Base-by-base conservation (phyloP, 2,329 filamentous ascomycete genomes). In the Arthroderma sp. region DNA sequence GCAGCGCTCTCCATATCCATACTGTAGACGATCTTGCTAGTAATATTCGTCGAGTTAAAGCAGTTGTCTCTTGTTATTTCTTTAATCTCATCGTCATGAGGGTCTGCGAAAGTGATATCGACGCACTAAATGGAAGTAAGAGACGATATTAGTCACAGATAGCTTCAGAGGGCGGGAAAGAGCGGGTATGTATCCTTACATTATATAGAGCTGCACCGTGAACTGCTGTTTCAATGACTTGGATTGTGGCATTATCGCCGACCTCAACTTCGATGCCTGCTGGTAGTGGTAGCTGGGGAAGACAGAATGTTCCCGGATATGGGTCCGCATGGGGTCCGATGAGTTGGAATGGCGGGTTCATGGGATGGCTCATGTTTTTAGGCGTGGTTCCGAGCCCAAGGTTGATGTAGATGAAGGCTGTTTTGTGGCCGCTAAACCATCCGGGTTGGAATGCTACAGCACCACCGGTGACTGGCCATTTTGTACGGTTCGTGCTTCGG, bases 231-330 rank as follows among this genome's bases (percentile, higher is more conserved):
- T 94, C 85, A 28, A 95, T 80, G 3, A 94, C 65, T 60, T 95
- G 88, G 47, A 95, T 91, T 0, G 88, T 94, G 27, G 86, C 87
- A 59, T 84, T 80, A 66, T 94, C 84, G n/a, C 91, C 91, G 0
- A 80, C 68, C 40, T 83, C 79, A 39, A 86, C 81, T 1, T 66
- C 77, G 38, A 79, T 68, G 55, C 83, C 82, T 4, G 69, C 71
- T 0, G 91, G 91, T 36, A 96, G 68, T 1, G 87, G 84, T 1
- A 96, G 81, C 61, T 95, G 87, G 0, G 88, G 87, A 39, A 96
- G 68, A 60, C 91, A 98, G 57, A 96, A 78, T 3, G 81, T 83
- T 49, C 88, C 89, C 0, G 84, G 83, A 61, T 88, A 98, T n/a
- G 85, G 79, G 47, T 80, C 74, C 63, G 87, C 91, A 37, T 74